These are phyloP conservation scores for Erucastrum elatum DNA, from an alignment of 345 rosid species.

Conservation along the genomic window DNA sequence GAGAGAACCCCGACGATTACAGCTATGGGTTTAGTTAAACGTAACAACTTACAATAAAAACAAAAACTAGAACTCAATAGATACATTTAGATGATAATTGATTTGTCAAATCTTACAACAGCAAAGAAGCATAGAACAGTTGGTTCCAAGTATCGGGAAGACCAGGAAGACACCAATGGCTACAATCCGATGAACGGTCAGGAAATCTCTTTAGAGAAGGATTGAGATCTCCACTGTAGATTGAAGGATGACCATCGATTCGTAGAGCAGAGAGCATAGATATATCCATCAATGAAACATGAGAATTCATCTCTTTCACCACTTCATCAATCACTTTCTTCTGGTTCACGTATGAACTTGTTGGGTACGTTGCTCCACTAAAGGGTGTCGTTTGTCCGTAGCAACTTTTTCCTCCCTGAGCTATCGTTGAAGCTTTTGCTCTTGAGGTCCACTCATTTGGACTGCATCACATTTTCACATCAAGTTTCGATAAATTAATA, in stretches of 20 bases:
- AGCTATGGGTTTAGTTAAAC: conserved; percentile 20
- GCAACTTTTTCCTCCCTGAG: conserved; percentile 53
- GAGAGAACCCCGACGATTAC: conserved; percentile 4
- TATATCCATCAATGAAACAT: conserved; percentile 71
- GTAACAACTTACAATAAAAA: conserved; percentile 13
- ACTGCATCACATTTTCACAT: conserved; percentile 24
- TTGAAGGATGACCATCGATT: conserved; percentile 93
- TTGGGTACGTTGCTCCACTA: conserved; percentile 55
- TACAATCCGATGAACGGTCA: conserved; percentile 76
- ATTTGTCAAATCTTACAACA: conserved; percentile 42
- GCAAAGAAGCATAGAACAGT: conserved; percentile 61
- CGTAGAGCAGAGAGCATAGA: conserved; percentile 83
- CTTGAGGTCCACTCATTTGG: conserved; percentile 42
- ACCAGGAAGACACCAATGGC: conserved; percentile 99
- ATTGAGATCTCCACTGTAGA: conserved; percentile 78
- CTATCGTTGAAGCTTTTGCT: conserved; percentile 32
- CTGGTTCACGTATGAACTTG: conserved; percentile 59
- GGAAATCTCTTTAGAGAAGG: conserved; percentile 69
- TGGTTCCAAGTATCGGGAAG: conserved; percentile 96
- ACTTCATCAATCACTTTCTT: conserved; percentile 68
- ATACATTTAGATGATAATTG: conserved; percentile 29
- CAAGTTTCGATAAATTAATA: background rate
- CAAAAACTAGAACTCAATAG: conserved; percentile 14
- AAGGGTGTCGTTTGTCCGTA: conserved; percentile 75
- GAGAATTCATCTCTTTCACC: conserved; percentile 53